Evolutionary conservation across 2,329 filamentous ascomycete species (phyloP), one percentile per base, ranked within the genome.

Genomic region (Penicillium palitans): DNA sequence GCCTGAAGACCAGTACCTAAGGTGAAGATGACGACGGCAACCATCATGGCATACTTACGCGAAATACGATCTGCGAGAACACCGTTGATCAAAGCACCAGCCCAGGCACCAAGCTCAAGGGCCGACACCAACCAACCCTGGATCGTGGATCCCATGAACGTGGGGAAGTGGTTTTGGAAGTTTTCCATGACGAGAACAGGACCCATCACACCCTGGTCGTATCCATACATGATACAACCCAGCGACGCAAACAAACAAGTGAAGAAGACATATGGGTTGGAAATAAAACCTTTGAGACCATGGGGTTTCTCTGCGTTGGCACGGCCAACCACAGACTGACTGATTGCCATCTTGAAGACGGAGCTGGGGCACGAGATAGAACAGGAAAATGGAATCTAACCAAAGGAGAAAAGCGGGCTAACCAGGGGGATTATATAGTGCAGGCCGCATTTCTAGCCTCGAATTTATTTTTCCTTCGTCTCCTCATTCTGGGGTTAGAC

Each of bases 251-350:
- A 77, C 35, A 67, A 55, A 56, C 68, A 73, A 44, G 74, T 76
- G 67, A 70, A 63, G 65, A 72, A 74, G 47, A 78, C 75, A 61
- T 76, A 78, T 2, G 75, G 74, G 61, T 77, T 77, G 61, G 73
- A 71, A 12, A 77, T 59, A 70, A 77, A 76, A 57, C 75, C 75
- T 47, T 67, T 55, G 40, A 77, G 53, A 52, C 75, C 75, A 59
- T 77, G 72, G 35, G 71, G 65, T 52, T 76, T 77, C 39, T 69
- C 68, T 48, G 74, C 74, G 60, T 74, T 75, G 61, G 66, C 52
- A 48, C 74, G 73, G 52, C 71, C 75, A 57, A 77, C 75, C 27
- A 76, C 68, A 19, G 74, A 76, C 62, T 76, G 74, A 63, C 70
- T 73, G 65, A 63, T 52, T 45, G 59, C 65, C 65, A 68, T 68